Evolutionary conservation across 2,329 filamentous ascomycete genomes (phyloP).

Genomic region (Alternaria incomplexa): DNA sequence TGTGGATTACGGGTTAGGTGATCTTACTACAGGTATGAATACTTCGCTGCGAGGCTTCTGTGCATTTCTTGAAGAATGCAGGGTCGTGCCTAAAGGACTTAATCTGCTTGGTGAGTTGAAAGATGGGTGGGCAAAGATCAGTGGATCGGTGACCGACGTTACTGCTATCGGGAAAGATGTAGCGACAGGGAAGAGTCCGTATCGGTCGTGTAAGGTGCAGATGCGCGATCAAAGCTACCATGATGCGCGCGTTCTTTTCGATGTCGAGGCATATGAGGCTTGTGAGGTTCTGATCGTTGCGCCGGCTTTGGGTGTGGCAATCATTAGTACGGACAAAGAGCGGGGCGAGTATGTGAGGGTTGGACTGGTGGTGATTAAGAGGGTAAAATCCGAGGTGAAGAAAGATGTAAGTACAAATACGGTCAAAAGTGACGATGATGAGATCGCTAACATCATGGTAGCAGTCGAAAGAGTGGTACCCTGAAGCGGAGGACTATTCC

Average conservation of each 20-base stretch:
- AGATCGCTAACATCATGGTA: not conserved
- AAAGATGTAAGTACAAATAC: not conserved
- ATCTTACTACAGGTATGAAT: not conserved
- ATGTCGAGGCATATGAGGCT: not conserved
- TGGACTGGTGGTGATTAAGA: conserved; percentile 1
- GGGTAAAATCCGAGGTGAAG: not conserved
- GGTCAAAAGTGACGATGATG: not conserved
- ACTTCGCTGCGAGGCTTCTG: not conserved
- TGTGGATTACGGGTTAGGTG: not conserved
- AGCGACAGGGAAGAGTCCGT: not conserved
- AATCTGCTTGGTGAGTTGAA: conserved; percentile 14
- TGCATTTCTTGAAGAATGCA: conserved; percentile 1
- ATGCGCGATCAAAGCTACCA: not conserved
- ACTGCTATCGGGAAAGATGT: not conserved
- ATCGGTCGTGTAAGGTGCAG: not conserved
- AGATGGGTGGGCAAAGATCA: conserved; percentile 8
- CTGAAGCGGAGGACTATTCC: not conserved
- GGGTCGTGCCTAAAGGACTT: conserved; percentile 1
- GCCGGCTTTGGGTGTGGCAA: conserved; percentile 3
- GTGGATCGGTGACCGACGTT: not conserved
- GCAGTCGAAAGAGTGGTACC: not conserved
- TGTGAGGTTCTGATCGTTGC: conserved; percentile 10
- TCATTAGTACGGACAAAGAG: not conserved
- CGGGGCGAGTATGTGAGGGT: conserved; percentile 16
- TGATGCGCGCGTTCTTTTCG: conserved; percentile 5